phyloP scores from a whole-genome alignment of 345 rosid species.

The Clausena lansium region DNA sequence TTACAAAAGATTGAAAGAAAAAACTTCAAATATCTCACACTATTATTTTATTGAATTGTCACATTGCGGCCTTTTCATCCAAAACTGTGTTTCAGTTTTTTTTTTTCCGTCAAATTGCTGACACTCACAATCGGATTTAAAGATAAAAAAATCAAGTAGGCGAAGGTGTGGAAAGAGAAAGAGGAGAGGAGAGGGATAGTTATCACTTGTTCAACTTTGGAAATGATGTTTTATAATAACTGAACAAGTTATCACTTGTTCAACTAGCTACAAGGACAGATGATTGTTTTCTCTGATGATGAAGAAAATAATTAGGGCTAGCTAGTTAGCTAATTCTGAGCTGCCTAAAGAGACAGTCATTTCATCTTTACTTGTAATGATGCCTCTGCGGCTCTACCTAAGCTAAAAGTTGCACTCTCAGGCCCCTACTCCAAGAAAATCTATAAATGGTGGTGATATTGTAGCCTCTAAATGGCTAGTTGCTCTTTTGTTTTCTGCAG shows the following conservation, averaged over 20 bases:
- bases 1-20: too few species aligned
- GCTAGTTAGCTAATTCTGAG: neutral
- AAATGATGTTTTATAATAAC: too few species aligned
- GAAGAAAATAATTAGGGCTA: neutral
- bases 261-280: neutral
- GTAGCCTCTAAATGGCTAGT: slow-evolving; percentile 25
- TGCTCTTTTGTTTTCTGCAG: slow-evolving; percentile 25
- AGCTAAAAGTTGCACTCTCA: slow-evolving; percentile 8
- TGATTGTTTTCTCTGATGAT: neutral
- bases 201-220: too few species aligned
- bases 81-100: too few species aligned
- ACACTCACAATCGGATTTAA: too few species aligned
- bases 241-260: neutral
- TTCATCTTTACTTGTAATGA: slow-evolving; percentile 8
- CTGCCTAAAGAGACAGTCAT: neutral
- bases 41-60: too few species aligned
- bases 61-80: too few species aligned
- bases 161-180: neutral
- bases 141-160: neutral
- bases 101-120: too few species aligned
- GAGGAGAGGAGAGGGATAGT: neutral
- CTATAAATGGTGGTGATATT: slow-evolving; percentile 48
- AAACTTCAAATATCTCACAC: too few species aligned
- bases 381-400: neutral
- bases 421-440: slow-evolving; percentile 63